These are phyloP conservation scores for Fusarium circinatum DNA, from an alignment of 2,329 filamentous ascomycete species.

Conservation along the genomic window DNA sequence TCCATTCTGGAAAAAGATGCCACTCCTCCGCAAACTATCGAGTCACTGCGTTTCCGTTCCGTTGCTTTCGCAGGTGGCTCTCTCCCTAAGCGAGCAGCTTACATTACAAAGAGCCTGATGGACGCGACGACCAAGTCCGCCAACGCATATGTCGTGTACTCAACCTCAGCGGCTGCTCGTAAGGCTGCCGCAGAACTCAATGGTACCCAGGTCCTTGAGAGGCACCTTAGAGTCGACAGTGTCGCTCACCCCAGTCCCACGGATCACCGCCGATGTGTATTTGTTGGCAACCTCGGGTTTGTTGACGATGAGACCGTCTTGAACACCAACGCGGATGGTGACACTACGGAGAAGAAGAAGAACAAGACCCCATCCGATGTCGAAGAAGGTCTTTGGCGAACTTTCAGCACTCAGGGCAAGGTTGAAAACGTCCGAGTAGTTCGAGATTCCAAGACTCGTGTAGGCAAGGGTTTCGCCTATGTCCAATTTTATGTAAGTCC, in stretches of 20 bases:
- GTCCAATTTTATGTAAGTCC: slow-evolving; percentile 84
- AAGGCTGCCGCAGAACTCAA: slow-evolving; percentile 83
- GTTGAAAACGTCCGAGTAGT: slow-evolving; percentile 95
- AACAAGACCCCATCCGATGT: slow-evolving; percentile 82
- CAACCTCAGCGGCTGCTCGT: slow-evolving; percentile 77
- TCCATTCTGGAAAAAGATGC: slow-evolving; percentile 72
- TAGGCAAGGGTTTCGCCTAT: slow-evolving; percentile 97
- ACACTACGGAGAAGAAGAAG: slow-evolving; percentile 76
- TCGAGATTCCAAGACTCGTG: slow-evolving; percentile 86
- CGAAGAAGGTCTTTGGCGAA: slow-evolving; percentile 91
- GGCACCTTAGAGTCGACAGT: slow-evolving; percentile 90
- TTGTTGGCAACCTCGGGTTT: slow-evolving; percentile 95
- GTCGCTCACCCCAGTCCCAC: slow-evolving; percentile 86
- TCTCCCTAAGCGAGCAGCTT: slow-evolving; percentile 94
- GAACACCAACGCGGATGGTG: slow-evolving; percentile 71
- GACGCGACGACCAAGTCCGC: slow-evolving; percentile 90
- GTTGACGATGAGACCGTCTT: slow-evolving; percentile 88
- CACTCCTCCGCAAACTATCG: slow-evolving; percentile 74
- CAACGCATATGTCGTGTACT: slow-evolving; percentile 94
- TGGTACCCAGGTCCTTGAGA: slow-evolving; percentile 82
- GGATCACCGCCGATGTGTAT: slow-evolving; percentile 91
- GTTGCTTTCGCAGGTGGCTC: slow-evolving; percentile 81
- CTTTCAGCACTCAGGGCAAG: slow-evolving; percentile 78
- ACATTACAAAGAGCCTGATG: slow-evolving; percentile 90
- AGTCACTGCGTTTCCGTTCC: slow-evolving; percentile 94